These are phyloP conservation scores for Russula foetens DNA, from an alignment of 768 basidiomycete species.

Conservation along the genomic window DNA sequence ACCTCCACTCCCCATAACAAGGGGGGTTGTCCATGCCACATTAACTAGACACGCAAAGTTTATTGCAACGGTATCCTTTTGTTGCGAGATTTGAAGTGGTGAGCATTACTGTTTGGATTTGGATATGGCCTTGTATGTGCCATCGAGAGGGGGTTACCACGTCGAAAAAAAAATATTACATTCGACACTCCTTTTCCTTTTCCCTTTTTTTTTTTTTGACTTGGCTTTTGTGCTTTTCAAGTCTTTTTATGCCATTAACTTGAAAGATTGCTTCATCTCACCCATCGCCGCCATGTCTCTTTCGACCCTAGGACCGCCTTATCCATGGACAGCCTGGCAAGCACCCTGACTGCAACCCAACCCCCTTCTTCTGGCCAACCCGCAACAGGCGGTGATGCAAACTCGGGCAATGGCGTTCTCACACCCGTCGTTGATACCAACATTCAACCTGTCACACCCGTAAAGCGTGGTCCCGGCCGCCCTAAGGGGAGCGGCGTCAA, in stretches of 20 bases:
- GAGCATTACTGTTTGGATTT: conserved; percentile 9
- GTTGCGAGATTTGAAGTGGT: neutral
- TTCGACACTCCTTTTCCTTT: neutral
- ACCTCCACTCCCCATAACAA: neutral
- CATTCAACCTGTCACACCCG: conserved; percentile 23
- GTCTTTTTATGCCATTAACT: neutral
- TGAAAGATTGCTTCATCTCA: neutral
- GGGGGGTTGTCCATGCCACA: neutral
- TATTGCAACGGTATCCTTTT: neutral
- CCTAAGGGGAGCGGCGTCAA: conserved; percentile 81
- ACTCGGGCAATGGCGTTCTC: neutral
- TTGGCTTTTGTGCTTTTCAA: no score
- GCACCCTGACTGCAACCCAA: conserved; percentile 9
- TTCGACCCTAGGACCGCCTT: neutral
- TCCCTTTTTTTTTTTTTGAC: neutral
- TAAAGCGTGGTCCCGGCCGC: conserved; percentile 65
- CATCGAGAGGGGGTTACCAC: conserved; percentile 11
- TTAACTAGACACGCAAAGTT: neutral
- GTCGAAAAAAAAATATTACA: conserved; percentile 16
- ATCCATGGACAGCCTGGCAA: conserved; percentile 10
- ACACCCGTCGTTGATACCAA: neutral
- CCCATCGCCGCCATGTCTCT: neutral
- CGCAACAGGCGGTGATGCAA: neutral
- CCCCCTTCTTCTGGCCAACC: conserved; percentile 5
- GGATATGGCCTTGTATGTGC: neutral